Evolutionary conservation across 2,329 filamentous ascomycete species (phyloP).

Genomic region (Pseudogymnoascus sp.): DNA sequence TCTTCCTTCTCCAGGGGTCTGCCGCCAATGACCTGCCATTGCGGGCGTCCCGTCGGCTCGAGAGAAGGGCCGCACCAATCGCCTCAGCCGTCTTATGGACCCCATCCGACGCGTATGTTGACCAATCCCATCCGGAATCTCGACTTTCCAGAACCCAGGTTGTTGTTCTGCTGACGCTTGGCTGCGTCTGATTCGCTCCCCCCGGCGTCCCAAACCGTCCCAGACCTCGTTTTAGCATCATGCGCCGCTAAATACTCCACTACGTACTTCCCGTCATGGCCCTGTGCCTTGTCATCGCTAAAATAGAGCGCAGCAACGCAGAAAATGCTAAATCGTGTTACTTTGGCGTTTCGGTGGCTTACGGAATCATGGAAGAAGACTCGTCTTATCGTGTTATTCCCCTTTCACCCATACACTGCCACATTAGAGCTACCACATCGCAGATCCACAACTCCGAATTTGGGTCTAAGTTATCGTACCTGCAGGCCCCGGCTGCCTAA

Average conservation of each 20-base stretch:
- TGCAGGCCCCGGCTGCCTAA: neutral
- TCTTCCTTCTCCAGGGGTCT: neutral
- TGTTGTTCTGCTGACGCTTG: neutral
- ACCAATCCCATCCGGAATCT: neutral
- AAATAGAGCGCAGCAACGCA: neutral
- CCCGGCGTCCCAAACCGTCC: too few relatives aligned
- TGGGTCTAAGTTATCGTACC: constrained; percentile 6
- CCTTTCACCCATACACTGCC: constrained; percentile 5
- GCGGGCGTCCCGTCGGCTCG: neutral
- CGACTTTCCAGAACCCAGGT: neutral
- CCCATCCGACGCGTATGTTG: neutral
- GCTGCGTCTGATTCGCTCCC: neutral
- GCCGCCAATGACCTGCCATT: neutral
- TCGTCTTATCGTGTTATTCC: neutral
- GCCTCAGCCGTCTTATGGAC: neutral
- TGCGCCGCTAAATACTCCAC: neutral
- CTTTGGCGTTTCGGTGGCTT: neutral
- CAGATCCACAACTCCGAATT: neutral
- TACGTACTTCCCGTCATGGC: neutral
- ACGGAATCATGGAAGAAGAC: neutral
- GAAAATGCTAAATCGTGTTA: neutral
- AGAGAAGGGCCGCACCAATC: constrained; percentile 4
- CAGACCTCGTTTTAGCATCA: constrained; percentile 8
- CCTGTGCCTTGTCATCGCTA: neutral
- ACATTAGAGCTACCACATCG: neutral